A percentile compares a stretch with the other conserved stretches of the same genome.
These are phyloP conservation scores for Coemansia sp. DNA, from an alignment of 192 early-diverging fungal genomes.

Conservation along the genomic window DNA sequence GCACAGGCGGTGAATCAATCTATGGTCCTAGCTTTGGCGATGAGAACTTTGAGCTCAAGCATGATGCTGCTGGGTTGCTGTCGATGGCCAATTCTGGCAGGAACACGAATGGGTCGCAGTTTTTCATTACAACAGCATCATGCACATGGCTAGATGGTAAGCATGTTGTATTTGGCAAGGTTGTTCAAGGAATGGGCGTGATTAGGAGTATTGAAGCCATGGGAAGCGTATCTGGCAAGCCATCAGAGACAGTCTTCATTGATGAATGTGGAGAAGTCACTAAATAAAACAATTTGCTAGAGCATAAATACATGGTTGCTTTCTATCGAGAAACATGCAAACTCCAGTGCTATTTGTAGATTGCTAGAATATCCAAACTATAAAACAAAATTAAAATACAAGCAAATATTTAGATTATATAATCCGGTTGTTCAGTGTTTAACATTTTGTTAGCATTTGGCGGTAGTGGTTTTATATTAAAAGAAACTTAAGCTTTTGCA, in stretches of 20 bases:
- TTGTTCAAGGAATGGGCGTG: constrained; percentile 67
- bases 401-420: too few species aligned
- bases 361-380: too few species aligned
- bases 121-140: constrained; percentile 71
- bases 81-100: constrained; percentile 82
- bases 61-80: constrained; percentile 62
- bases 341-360: too few species aligned
- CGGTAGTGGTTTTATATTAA: too few species aligned
- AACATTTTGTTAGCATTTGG: too few species aligned
- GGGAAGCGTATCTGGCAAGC: constrained; percentile 55
- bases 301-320: too few species aligned
- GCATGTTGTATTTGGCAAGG: constrained; percentile 79
- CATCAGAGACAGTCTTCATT: constrained; percentile 56
- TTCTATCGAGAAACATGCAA: too few species aligned
- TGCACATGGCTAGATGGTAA: constrained; percentile 73
- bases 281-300: not conserved
- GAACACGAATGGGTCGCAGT: constrained; percentile 81
- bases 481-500: too few species aligned
- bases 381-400: too few species aligned
- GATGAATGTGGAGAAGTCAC: constrained; percentile 61
- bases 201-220: constrained; percentile 71
- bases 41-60: constrained; percentile 73
- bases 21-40: constrained; percentile 78
- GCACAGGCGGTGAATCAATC: constrained; percentile 81
- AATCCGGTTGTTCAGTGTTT: too few species aligned